Conservation (phyloP, 2,329 filamentous ascomycete species). For the Talaromyces pinophilus region DNA sequence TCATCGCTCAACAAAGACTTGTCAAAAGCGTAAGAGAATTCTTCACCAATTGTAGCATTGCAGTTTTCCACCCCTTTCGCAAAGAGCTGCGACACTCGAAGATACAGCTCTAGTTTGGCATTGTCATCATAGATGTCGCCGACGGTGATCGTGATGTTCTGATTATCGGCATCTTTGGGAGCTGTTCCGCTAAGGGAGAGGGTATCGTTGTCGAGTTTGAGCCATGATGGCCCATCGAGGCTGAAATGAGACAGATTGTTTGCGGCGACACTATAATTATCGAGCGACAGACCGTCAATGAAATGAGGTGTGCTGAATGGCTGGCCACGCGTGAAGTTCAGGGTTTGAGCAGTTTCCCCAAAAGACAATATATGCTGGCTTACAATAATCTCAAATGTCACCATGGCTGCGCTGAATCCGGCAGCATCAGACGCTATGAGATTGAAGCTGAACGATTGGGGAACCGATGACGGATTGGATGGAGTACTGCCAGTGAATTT, state of each 20-base stretch:
- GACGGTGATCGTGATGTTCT: conserved; percentile 64
- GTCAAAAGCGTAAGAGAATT: conserved; percentile 53
- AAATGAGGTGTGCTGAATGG: conserved; percentile 58
- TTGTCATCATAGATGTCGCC: conserved; percentile 61
- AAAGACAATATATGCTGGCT: conserved; percentile 70
- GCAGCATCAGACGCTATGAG: conserved; percentile 76
- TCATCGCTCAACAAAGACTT: conserved; percentile 44
- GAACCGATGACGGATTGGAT: conserved; percentile 63
- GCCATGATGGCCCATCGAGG: conserved; percentile 65
- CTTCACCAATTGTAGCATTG: conserved; percentile 52
- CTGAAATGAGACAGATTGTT: conserved; percentile 56
- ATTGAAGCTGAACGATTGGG: conserved; percentile 70
- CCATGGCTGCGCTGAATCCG: conserved; percentile 69
- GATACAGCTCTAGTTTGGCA: conserved; percentile 58
- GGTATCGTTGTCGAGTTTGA: conserved; percentile 63
- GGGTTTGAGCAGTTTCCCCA: conserved; percentile 55
- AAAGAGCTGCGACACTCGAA: conserved; percentile 50
- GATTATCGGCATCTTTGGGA: conserved; percentile 58
- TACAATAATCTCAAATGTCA: conserved; percentile 71
- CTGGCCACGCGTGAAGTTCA: conserved; percentile 60
- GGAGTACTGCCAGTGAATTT: conserved; percentile 73
- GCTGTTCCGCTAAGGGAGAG: conserved; percentile 67
- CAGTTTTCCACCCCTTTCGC: conserved; percentile 46
- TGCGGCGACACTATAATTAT: conserved; percentile 54
- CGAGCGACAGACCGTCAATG: conserved; percentile 56